Evolutionary conservation across 345 rosid genomes (phyloP).

Genomic region (Abelmoschus esculentus): DNA sequence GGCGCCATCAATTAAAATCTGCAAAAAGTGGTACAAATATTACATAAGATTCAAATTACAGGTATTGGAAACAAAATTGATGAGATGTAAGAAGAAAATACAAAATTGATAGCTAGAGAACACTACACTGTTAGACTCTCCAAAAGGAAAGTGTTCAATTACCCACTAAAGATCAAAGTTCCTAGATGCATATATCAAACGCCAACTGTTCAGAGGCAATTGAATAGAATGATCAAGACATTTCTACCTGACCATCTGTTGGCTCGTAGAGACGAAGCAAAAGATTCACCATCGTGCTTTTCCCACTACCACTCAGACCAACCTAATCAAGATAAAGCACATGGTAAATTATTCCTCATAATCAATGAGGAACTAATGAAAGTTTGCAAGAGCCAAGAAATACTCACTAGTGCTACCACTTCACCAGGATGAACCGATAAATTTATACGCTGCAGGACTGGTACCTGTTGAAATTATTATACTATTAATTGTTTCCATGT

Average conservation of each 20-base stretch:
- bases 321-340: slow-evolving; percentile 42
- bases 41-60: slow-evolving; percentile 2
- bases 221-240: slow-evolving; percentile 7
- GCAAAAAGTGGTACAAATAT: slow-evolving; percentile 6
- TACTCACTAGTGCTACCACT: slow-evolving; percentile 79
- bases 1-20: slow-evolving; percentile 84
- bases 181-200: background rate
- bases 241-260: slow-evolving; percentile 70
- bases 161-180: background rate
- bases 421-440: slow-evolving; percentile 64
- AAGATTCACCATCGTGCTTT: slow-evolving; percentile 85
- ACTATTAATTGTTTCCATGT: background rate
- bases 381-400: slow-evolving; percentile 2
- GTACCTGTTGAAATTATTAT: slow-evolving; percentile 39
- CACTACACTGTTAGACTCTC: background rate
- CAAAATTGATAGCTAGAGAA: background rate
- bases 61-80: background rate
- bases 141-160: background rate
- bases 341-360: slow-evolving; percentile 8
- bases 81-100: background rate
- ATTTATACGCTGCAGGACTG: slow-evolving; percentile 57
- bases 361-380: slow-evolving; percentile 9
- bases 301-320: slow-evolving; percentile 99
- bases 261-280: slow-evolving; percentile 87
- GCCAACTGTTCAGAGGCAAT: background rate